Evolutionary conservation across 352 stramenopile species (phyloP).

Genomic region (Globisporangium acanthophoron): DNA sequence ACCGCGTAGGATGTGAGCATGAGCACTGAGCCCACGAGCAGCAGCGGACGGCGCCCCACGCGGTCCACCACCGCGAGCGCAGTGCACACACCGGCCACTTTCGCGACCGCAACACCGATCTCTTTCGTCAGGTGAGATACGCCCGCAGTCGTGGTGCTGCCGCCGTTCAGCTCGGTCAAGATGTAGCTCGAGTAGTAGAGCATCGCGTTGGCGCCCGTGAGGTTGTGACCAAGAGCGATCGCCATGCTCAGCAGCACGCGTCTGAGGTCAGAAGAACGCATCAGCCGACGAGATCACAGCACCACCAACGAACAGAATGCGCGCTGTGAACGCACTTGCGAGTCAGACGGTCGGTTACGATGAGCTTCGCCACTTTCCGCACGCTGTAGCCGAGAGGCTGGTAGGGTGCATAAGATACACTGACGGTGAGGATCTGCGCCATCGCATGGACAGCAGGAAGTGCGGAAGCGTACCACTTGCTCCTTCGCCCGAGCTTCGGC

Average conservation of each 20-base stretch:
- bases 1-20: constrained; percentile 48
- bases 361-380: constrained; percentile 26
- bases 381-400: constrained; percentile 32
- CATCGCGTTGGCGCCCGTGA: constrained; percentile 68
- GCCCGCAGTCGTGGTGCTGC: neutral
- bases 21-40: constrained; percentile 46
- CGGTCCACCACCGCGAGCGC: constrained; percentile 47
- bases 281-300: neutral
- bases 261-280: constrained; percentile 9
- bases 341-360: constrained; percentile 27
- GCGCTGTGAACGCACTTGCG: constrained; percentile 21
- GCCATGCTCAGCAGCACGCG: constrained; percentile 51
- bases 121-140: constrained; percentile 40
- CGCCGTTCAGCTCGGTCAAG: constrained; percentile 29
- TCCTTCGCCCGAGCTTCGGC: constrained; percentile 10
- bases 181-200: constrained; percentile 84
- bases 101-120: constrained; percentile 54
- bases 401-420: neutral
- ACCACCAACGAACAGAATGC: neutral
- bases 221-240: constrained; percentile 56
- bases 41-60: constrained; percentile 49
- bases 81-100: constrained; percentile 55
- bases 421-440: neutral
- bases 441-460: too few species aligned
- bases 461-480: constrained; percentile 7